Percentiles rank a stretch among this genome's conserved stretches.
These are phyloP conservation scores for Collybia nuda DNA, from an alignment of 768 basidiomycete genomes.

Conservation along the genomic window DNA sequence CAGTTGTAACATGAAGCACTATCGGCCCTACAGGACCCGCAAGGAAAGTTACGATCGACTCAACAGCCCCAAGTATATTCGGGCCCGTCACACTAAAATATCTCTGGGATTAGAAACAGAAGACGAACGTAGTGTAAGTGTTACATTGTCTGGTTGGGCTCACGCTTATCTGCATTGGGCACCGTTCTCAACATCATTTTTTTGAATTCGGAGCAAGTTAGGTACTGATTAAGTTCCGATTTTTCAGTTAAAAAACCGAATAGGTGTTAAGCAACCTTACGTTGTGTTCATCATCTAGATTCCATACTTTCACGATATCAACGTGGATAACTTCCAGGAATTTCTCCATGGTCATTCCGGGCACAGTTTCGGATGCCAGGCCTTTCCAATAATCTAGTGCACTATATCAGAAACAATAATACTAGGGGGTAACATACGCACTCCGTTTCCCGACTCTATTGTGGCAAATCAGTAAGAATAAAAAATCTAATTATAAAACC, in stretches of 20 bases:
- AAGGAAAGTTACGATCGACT: too few species aligned
- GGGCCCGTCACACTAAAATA: too few species aligned
- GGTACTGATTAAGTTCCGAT: background rate
- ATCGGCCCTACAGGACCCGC: too few species aligned
- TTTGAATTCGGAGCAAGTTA: background rate
- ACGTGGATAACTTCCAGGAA: constrained; percentile 9
- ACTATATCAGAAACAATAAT: too few species aligned
- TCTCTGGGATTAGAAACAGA: too few species aligned
- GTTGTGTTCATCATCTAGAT: constrained; percentile 18
- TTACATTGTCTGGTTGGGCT: too few species aligned
- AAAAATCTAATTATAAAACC: background rate
- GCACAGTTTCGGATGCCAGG: background rate
- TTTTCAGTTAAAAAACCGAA: background rate
- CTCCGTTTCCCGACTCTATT: constrained; percentile 15
- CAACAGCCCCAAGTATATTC: background rate
- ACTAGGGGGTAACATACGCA: too few species aligned
- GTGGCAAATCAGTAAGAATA: background rate
- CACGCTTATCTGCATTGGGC: too few species aligned
- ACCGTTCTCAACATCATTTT: background rate
- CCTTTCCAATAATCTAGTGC: constrained; percentile 7
- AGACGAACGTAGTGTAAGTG: too few species aligned
- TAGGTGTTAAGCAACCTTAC: constrained; percentile 2
- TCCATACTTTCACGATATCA: constrained; percentile 24
- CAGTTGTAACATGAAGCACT: too few species aligned
- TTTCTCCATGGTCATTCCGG: background rate